phyloP scores from a whole-genome alignment of 192 early-diverging fungal species.

The Allomyces macrogynus region DNA sequence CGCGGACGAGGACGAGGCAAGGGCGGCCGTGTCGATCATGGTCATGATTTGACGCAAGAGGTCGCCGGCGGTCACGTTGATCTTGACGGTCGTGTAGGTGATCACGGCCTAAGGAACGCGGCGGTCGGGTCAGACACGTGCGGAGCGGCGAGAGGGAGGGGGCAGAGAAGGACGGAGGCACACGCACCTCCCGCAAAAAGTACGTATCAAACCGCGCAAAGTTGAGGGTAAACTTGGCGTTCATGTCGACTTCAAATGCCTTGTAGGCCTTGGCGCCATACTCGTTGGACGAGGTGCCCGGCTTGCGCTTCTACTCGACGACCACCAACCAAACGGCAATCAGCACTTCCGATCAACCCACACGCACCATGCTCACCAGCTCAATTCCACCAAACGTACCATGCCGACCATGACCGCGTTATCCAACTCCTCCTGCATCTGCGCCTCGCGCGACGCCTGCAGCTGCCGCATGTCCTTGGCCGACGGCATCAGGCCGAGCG shows the following conservation, averaged over 20 bases:
- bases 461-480: background rate
- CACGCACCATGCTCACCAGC: background rate
- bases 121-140: too few relatives aligned
- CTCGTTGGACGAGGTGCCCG: background rate
- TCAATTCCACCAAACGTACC: background rate
- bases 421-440: background rate
- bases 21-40: background rate
- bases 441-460: background rate
- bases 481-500: background rate
- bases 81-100: background rate
- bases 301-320: background rate
- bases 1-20: background rate
- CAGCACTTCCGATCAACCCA: background rate
- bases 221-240: background rate
- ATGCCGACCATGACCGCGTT: background rate
- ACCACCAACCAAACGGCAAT: background rate
- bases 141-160: too few relatives aligned
- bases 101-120: background rate
- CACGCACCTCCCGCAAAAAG: background rate
- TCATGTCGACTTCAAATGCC: background rate
- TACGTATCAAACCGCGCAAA: background rate
- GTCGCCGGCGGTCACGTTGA: background rate
- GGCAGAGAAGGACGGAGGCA: too few relatives aligned
- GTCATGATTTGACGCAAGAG: background rate
- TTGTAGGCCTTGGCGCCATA: background rate